Percentiles rank a stretch among this genome's conserved stretches.
Evolutionary conservation across 257 asterid species (phyloP).

Genomic region (Schizonepeta tenuifolia): DNA sequence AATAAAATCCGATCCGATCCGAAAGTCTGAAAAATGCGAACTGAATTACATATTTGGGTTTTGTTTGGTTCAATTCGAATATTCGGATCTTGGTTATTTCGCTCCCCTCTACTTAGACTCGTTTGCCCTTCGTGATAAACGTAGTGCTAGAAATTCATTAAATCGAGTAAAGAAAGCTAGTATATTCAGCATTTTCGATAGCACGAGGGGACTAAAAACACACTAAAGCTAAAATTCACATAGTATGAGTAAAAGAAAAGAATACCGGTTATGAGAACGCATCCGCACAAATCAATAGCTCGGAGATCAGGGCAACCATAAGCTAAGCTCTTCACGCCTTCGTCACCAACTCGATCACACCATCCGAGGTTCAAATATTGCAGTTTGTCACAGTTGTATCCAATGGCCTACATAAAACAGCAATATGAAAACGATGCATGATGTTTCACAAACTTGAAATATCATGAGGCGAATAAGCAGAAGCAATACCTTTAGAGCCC

Average conservation of each 20-base stretch:
- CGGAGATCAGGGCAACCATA: constrained; percentile 91
- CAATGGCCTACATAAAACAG: constrained; percentile 66
- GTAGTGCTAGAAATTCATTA: background rate
- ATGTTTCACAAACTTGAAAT: background rate
- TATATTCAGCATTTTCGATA: background rate
- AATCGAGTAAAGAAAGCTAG: background rate
- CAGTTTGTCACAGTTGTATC: constrained; percentile 73
- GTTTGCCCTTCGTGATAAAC: background rate
- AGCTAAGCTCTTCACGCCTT: constrained; percentile 90
- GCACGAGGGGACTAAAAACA: background rate
- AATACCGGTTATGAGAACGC: constrained; percentile 80
- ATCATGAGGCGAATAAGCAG: background rate
- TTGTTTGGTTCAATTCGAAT: too few relatives aligned
- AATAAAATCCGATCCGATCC: too few relatives aligned
- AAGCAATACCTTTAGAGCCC: constrained; percentile 72
- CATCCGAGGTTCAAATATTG: constrained; percentile 83
- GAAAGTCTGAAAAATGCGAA: too few relatives aligned
- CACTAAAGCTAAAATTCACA: background rate
- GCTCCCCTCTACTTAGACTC: too few relatives aligned
- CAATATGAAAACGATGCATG: background rate
- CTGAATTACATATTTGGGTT: too few relatives aligned
- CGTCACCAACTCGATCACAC: constrained; percentile 88
- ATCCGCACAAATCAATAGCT: constrained; percentile 89
- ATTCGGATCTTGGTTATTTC: too few relatives aligned
- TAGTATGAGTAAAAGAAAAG: background rate